Conservation (phyloP, 2,329 filamentous ascomycete species). For the Diaporthe vaccinii region DNA sequence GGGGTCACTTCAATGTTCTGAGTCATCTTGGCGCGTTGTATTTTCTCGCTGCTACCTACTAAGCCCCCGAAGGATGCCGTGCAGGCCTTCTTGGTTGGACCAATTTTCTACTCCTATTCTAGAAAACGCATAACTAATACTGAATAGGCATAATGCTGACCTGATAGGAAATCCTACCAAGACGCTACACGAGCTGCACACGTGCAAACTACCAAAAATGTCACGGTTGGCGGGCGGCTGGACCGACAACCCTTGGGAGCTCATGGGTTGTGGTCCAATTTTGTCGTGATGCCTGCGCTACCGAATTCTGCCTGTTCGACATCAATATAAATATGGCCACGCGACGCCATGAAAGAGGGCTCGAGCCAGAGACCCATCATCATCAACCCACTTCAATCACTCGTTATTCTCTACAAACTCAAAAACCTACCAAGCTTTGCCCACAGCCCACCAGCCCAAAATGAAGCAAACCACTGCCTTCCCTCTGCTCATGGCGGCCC, state of each 20-base stretch:
- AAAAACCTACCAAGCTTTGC: not conserved
- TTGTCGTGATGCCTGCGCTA: not conserved
- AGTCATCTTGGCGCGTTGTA: slow-evolving; percentile 2
- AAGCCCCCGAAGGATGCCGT: slow-evolving; percentile 16
- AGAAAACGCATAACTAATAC: not conserved
- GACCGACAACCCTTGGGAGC: not conserved
- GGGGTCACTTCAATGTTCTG: slow-evolving; percentile 20
- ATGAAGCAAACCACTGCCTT: slow-evolving; percentile 12
- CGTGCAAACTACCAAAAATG: no score
- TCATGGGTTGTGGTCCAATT: not conserved
- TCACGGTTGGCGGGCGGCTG: not conserved
- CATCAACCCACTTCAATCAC: not conserved
- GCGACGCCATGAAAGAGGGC: not conserved
- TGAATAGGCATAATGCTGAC: slow-evolving; percentile 26
- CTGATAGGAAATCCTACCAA: not conserved
- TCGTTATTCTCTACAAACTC: not conserved
- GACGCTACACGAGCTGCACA: not conserved
- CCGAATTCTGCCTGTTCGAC: not conserved
- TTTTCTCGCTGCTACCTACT: slow-evolving; percentile 17
- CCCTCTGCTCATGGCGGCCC: slow-evolving; percentile 4
- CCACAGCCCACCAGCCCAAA: not conserved
- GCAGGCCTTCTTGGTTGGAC: not conserved
- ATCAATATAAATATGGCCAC: not conserved
- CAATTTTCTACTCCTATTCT: not conserved
- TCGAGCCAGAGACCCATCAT: not conserved